Percentiles rank a stretch among this genome's conserved stretches.
Evolutionary conservation across 1,284 basidiomycete species (phyloP).

Genomic region (Wallemia hederae): DNA sequence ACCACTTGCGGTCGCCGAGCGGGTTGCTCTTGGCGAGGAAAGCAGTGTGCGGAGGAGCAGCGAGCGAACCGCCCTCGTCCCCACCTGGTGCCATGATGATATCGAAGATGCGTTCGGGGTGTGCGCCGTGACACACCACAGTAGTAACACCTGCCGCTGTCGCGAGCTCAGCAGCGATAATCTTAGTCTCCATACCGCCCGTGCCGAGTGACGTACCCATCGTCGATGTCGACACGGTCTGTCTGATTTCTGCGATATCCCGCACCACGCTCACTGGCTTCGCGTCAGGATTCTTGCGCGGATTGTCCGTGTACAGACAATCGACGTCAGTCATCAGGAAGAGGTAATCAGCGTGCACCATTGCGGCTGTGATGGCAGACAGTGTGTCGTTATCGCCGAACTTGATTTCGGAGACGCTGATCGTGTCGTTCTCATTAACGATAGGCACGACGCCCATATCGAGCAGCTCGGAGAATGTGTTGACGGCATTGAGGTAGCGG

Average conservation of each 20-base stretch:
- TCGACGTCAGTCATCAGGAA: slow-evolving; percentile 94
- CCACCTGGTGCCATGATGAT: slow-evolving; percentile 27
- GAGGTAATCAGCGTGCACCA: slow-evolving; percentile 90
- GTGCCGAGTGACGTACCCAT: slow-evolving; percentile 80
- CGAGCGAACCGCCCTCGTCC: not conserved
- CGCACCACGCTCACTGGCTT: slow-evolving; percentile 50
- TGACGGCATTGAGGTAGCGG: slow-evolving; percentile 74
- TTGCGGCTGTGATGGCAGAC: slow-evolving; percentile 81
- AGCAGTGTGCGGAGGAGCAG: slow-evolving; percentile 38
- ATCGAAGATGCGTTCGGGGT: slow-evolving; percentile 42
- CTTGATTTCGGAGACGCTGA: slow-evolving; percentile 94
- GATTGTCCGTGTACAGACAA: slow-evolving; percentile 82
- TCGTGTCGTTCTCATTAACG: slow-evolving; percentile 88
- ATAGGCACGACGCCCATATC: slow-evolving; percentile 76
- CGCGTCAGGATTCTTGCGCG: slow-evolving; percentile 58
- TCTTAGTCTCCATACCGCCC: slow-evolving; percentile 96
- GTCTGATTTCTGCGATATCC: slow-evolving; percentile 51
- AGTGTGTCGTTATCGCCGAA: slow-evolving; percentile 98
- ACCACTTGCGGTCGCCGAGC: slow-evolving; percentile 69
- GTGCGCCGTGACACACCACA: slow-evolving; percentile 55
- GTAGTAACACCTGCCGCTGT: slow-evolving; percentile 89
- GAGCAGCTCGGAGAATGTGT: slow-evolving; percentile 63
- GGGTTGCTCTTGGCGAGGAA: slow-evolving; percentile 48
- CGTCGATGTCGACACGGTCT: slow-evolving; percentile 64
- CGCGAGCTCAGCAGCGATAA: slow-evolving; percentile 91